Evolutionary conservation across 2,329 filamentous ascomycete genomes (phyloP).

Genomic region (Ascocoryne sarcoides): DNA sequence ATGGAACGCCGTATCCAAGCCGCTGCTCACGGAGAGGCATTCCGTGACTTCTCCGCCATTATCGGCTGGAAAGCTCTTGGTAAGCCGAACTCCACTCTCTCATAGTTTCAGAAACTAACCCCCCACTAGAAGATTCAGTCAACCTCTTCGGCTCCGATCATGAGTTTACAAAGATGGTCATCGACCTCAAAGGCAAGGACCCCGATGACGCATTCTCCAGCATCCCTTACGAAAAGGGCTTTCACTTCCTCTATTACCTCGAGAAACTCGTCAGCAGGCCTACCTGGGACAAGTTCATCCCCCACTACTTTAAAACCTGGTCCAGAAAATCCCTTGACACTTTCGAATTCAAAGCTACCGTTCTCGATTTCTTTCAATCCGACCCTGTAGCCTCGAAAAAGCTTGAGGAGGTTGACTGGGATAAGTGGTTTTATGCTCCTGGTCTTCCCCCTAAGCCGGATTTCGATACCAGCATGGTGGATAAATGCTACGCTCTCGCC

Average conservation of each 20-base stretch:
- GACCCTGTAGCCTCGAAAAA: constrained; percentile 55
- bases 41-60: constrained; percentile 90
- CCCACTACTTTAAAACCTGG: constrained; percentile 85
- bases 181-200: constrained; percentile 81
- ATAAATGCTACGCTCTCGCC: constrained; percentile 75
- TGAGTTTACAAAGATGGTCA: constrained; percentile 85
- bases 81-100: constrained; percentile 16
- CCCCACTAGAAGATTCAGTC: constrained; percentile 58
- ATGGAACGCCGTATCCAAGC: constrained; percentile 78
- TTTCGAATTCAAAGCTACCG: constrained; percentile 85
- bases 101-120: constrained; percentile 3
- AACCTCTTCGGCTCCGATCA: constrained; percentile 72
- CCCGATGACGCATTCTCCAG: constrained; percentile 93
- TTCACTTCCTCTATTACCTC: constrained; percentile 85
- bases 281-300: constrained; percentile 94
- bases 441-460: constrained; percentile 84
- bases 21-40: constrained; percentile 68
- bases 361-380: constrained; percentile 72
- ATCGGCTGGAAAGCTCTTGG: constrained; percentile 77
- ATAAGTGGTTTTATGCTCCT: constrained; percentile 78
- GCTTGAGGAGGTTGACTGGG: constrained; percentile 74
- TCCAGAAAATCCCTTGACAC: constrained; percentile 82
- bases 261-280: constrained; percentile 76
- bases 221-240: constrained; percentile 93
- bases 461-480: constrained; percentile 82